Base-by-base conservation (phyloP, 1,284 basidiomycete genomes). In the Polyporus tsugae region DNA sequence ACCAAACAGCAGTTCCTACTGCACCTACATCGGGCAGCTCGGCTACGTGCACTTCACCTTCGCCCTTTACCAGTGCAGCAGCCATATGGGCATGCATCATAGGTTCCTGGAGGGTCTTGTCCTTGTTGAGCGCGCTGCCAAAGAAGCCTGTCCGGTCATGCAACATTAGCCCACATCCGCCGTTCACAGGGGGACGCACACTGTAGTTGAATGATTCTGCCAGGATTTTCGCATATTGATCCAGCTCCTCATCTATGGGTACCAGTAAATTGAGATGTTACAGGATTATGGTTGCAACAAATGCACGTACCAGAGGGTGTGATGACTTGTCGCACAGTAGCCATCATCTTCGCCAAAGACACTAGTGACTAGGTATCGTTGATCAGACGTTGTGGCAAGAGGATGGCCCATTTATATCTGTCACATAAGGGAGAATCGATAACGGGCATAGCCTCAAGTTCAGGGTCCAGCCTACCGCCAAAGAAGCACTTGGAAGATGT, bases 1-100 rank as follows among this genome's bases (percentile, higher is more conserved):
- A 74, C 73, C 70, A 72, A 2, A 70, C 44, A 1, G 71, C 60
- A 1, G 67, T 66, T 1, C 73, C 73, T 0, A 68, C 67, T 17
- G 65, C 60, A 7, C 73, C 71, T 0, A 59, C 67, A 6, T 55
- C 69, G 1, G 62, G 55, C 6, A 71, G 49, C 38, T 72, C 71
- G 11, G 69, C 73, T 25, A 74, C 52, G 33, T 68, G 62, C 19
- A 74, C 39, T 44, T 74, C 71, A 4, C 71, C 69, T 17, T 65
- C 66, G 7, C 66, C 71, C 6, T 29, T 59, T 5, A 61, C 60
- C 2, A 67, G 19, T 0, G 64, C 68, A 0, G 71, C 68, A 5
- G 62, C 61, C 29, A 74, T 15, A 7, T 72, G 73, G 0, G 71
- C 73, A 15, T 44, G 64, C 15, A 72, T 42, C 29, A 68, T 58